Evolutionary conservation across 352 stramenopile genomes (phyloP), one percentile per base, ranked within the genome.

Genomic region (Achlya hypogyna): DNA sequence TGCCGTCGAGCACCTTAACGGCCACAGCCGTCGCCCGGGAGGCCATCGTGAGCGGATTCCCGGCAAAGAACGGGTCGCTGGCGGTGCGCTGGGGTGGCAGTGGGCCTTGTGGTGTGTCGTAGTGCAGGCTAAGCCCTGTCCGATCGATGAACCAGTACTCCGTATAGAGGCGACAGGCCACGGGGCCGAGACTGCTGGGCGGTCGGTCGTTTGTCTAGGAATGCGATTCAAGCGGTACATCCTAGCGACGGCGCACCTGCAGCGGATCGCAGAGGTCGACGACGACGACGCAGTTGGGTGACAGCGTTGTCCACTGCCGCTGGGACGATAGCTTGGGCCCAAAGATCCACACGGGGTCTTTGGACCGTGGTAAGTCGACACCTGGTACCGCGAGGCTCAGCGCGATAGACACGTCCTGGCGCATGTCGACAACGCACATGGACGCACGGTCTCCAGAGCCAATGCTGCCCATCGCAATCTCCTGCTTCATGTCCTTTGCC

Each of bases 131-230:
- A 2, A 94, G 69, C 28, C 75, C 84, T 18, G 85, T 90, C 28
- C 85, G 81, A 60, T 94, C 83, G 53, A 94, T 87, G 45, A 94
- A 63, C 85, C 85, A 94, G 68, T 92, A 94, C 56, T 94, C 83
- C 5, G 74, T 85, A 60, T 85, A 94, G 16, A 94, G 77, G 35
- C 81, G 74, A 20, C 82, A 91, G 9, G 87, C 71, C 9, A 87
- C 74, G 0, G 85, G 83, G 5, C 76, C 78, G 5, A 90, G 49
- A 22, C 53, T 51, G 1, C 16, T 6, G 6, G 49, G 49, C 29
- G 29, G 6, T 16, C 29, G 23, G 16, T 54, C 29, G 49, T 16
- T 54, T 16, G 23, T 34, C 49, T 54, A 54, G 23, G 42, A 20
- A 22, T 49, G 28, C 22, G 16, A 16, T 28, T 51, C 22, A 62